Conservation (phyloP, 1,284 basidiomycete species). For the Vanrija humicola region DNA sequence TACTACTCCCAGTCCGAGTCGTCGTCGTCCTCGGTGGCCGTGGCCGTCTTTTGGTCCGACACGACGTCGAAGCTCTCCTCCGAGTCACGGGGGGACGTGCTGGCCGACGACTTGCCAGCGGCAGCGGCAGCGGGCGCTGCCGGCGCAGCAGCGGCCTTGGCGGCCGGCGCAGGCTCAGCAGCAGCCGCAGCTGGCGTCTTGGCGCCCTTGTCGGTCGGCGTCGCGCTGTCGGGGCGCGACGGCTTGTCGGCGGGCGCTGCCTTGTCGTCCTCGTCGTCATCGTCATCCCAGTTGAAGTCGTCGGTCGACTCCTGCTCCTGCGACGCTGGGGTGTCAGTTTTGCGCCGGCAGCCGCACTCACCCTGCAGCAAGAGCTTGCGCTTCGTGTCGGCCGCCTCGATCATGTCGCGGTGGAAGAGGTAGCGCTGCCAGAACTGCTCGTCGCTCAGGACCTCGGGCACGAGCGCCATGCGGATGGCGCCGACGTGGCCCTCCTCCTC, state of each 20-base stretch:
- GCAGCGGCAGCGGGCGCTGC: not conserved
- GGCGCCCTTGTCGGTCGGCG: not conserved
- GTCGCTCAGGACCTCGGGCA: constrained; percentile 64
- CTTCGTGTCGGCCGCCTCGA: constrained; percentile 73
- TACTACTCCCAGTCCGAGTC: constrained; percentile 50
- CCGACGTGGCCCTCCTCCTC: constrained; percentile 55
- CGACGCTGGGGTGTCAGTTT: not conserved
- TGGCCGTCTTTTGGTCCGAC: constrained; percentile 28
- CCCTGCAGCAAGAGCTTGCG: constrained; percentile 76
- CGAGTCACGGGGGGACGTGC: constrained; percentile 46
- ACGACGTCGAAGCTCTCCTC: constrained; percentile 51
- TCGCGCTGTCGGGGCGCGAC: not conserved
- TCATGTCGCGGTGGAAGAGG: constrained; percentile 84
- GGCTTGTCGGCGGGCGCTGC: not conserved
- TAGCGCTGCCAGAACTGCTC: constrained; percentile 84
- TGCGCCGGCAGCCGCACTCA: constrained; percentile 38
- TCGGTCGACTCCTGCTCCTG: constrained; percentile 22
- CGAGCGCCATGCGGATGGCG: constrained; percentile 60
- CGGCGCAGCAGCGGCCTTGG: not conserved
- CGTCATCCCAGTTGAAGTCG: constrained; percentile 51
- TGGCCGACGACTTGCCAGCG: constrained; percentile 16
- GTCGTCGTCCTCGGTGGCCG: constrained; percentile 37
- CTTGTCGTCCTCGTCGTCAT: constrained; percentile 15
- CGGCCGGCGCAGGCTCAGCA: constrained; percentile 1
- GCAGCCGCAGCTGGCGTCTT: constrained; percentile 15